Base-by-base conservation (phyloP, 2,329 filamentous ascomycete genomes). In the Colletotrichum sp. region DNA sequence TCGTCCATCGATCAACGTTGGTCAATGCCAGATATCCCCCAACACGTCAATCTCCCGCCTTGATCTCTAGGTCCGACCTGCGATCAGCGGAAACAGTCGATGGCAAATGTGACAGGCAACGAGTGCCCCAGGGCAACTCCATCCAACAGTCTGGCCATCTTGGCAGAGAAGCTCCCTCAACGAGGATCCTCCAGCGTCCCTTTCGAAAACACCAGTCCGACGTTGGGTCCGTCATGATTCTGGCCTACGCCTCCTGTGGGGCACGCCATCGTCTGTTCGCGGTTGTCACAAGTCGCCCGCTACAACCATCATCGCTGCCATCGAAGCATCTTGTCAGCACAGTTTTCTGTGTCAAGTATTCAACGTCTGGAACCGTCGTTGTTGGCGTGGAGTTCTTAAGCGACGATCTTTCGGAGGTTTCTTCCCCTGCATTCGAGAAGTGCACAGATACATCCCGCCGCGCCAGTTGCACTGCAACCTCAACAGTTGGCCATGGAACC, bases 391-490 rank as follows among this genome's bases (percentile, higher is more conserved):
- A 55, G 32, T 56, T 61, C 36, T 61, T 16, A 24, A 28, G n/a
- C 56, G 73, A 68, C 32, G 56, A 73, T 75, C 56, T 16, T 24
- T 64, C 69, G 73, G 69, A 59, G 63, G 18, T 58, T 26, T 56
- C 43, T 62, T n/a, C 34, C 38, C 69, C 24, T 68, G 69, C 62
- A 58, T 56, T 16, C 13, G 52, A 30, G 34, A 30, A n/a, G 64
- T 64, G 73, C 69, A 75, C 73, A 69, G 69, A 59, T 64, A 58
- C 43, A 63, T 68, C 38, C 43, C 73, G 43, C 34, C 30, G 24
- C 24, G 38, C 30, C 38, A 74, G 68, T 74, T 36, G 55, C 21
- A 71, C 67, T 74, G 68, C 69, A 21, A 74, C 69, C 55, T 56
- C 34, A 32, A 62, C 55, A 72, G 12, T 74, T 26, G 62, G 43